These are phyloP conservation scores for Rutidosis leptorrhynchoides DNA, from an alignment of 129 eudicot species.

Conservation along the genomic window DNA sequence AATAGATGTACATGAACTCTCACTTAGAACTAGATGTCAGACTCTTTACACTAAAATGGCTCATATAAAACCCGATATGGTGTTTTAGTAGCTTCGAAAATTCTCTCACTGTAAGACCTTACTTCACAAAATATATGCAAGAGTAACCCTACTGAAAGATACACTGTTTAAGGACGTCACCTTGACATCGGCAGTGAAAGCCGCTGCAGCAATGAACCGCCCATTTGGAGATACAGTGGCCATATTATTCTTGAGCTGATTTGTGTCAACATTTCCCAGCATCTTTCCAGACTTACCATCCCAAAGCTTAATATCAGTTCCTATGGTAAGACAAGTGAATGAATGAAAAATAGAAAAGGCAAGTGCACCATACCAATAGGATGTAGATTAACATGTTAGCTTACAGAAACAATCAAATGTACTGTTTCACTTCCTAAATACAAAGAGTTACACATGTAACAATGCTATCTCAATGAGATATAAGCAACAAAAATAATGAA, in stretches of 20 bases:
- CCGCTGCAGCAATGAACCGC: constrained; percentile 97
- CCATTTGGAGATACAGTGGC: constrained; percentile 94
- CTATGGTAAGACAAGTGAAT: constrained; percentile 31
- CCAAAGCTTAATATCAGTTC: constrained; percentile 90
- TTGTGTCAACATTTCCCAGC: constrained; percentile 83
- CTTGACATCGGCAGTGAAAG: constrained; percentile 99
- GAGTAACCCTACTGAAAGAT: not conserved
- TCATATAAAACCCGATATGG: constrained; percentile 13
- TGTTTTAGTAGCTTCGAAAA: constrained; percentile 14
- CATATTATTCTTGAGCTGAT: constrained; percentile 94
- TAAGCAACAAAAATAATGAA: constrained; percentile 18
- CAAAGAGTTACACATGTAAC: not conserved
- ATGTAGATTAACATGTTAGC: constrained; percentile 10
- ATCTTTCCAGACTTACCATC: constrained; percentile 86
- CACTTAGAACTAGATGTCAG: constrained; percentile 5
- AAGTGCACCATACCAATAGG: constrained; percentile 8
- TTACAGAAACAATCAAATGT: not conserved
- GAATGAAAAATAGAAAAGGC: constrained; percentile 9
- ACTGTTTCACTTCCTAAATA: constrained; percentile 5
- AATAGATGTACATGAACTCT: constrained; percentile 2
- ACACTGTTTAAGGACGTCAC: constrained; percentile 26
- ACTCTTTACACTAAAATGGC: not conserved
- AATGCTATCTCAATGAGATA: constrained; percentile 6
- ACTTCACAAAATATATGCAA: constrained; percentile 9
- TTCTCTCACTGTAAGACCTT: not conserved